Evolutionary conservation across 1,139 yeast genomes (phyloP).

Genomic region (Blastobotrys apis): DNA sequence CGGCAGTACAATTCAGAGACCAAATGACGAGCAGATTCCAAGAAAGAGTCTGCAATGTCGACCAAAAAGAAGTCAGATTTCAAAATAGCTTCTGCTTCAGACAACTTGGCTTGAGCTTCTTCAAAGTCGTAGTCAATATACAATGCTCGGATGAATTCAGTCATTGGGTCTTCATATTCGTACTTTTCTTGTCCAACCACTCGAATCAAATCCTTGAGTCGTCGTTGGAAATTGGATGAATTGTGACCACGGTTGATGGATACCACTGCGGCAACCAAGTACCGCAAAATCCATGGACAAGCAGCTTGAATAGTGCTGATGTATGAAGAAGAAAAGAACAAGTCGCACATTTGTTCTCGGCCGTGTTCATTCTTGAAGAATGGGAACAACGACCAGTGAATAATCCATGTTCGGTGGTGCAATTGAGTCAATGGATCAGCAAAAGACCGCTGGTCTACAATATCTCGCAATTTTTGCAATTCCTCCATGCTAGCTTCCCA

Average conservation of each 20-base stretch:
- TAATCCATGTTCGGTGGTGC: conserved; percentile 59
- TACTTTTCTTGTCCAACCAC: conserved; percentile 56
- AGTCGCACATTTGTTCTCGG: conserved; percentile 48
- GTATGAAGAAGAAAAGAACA: conserved; percentile 54
- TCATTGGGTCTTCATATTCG: conserved; percentile 59
- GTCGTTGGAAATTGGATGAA: conserved; percentile 43
- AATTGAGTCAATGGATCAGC: conserved; percentile 53
- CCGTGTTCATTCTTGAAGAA: conserved; percentile 45
- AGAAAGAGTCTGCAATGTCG: conserved; percentile 41
- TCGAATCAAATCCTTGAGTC: conserved; percentile 51
- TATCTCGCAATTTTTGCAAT: conserved; percentile 49
- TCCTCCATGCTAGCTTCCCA: conserved; percentile 52
- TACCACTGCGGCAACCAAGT: conserved; percentile 55
- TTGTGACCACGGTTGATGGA: conserved; percentile 37
- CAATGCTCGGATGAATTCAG: conserved; percentile 49
- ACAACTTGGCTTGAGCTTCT: conserved; percentile 45
- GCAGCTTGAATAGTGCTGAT: conserved; percentile 61
- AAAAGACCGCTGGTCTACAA: conserved; percentile 50
- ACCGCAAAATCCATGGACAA: conserved; percentile 62
- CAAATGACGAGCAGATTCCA: conserved; percentile 46
- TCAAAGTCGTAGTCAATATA: conserved; percentile 55
- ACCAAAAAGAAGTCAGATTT: conserved; percentile 53
- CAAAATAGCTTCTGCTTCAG: conserved; percentile 44
- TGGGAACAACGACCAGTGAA: conserved; percentile 62
- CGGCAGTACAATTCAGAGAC: conserved; percentile 51